Base-by-base conservation (phyloP, 208 protist species). In the Trypanosomatidae sp. region DNA sequence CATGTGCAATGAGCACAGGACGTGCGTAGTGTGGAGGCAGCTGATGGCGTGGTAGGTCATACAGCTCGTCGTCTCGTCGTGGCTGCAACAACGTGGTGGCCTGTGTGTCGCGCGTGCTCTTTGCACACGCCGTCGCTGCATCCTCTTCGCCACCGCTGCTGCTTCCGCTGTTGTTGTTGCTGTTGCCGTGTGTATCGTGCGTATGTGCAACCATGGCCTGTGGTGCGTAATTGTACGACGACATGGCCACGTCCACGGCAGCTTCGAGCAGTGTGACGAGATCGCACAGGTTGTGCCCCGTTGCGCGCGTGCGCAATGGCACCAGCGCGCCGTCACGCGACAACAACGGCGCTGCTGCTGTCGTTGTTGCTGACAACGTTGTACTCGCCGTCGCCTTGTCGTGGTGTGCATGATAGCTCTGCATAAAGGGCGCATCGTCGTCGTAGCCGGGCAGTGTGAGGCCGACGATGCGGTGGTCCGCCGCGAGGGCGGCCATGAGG, bases 201-300 rank as follows among this genome's bases (percentile, higher is more conserved):
- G 32, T 26, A 35, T 33, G 26, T 2, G 48, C 48, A 8, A 64
- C 26, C 11, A 66, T 33, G 24, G 62, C 50, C 7, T 30, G 18
- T 18, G 61, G 61, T 33, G 58, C 71, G 33, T 78, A 75, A 38
- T 80, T 79, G 46, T 72, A 61, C 33, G 64, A 68, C 44, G 66
- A 64, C 74, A 89, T 75, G 13, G 69, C 74, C 2, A 66, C 68
- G 46, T 80, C 59, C 10, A 89, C 56, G 1, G 80, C 75, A n/a
- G 83, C 72, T 33, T 79, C 75, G 24, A 89, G 63, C 16, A 89
- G 48, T 18, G 58, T 62, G 6, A 80, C 55, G 16, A 86, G 56
- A n/a, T 73, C 70, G 24, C 73, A 39, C 25, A 89, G 81, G 48
- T 61, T 61, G 58, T 83, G 69, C 6, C 74, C 71, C 1, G 58